Evolutionary conservation across 1,139 yeast genomes (phyloP), one percentile per base, ranked within the genome.

Genomic region (Spathaspora sp.): DNA sequence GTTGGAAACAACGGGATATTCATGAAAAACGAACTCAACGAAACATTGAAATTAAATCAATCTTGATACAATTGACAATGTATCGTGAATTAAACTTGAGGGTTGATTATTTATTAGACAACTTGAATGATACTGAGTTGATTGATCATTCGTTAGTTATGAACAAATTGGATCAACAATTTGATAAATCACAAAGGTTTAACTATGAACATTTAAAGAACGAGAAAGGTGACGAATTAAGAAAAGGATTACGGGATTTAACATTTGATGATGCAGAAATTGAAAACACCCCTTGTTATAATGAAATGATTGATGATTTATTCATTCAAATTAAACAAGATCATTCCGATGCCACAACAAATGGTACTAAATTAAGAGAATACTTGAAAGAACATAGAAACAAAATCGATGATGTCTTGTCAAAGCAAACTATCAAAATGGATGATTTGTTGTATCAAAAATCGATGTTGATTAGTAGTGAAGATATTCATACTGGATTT

Each of bases 1-100:
- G 84, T 51, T 93, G 98, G 99, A 93, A 90, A 63, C 99, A 95
- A 68, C 86, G 96, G 60, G 97, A 91, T 58, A 93, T 95, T 54
- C 99, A 93, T 63, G 97, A 91, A 62, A 86, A 91, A 67, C 83
- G 99, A 51, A 81, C 77, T 41, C 89, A 88, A 62, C 72, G 96
- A 63, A 87, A 88, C 60, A 64, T 72, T 38, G 93, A 91, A 57
- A 86, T 90, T 62, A 81, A 80, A 52, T 82, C 87, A 27, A 74
- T 91, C 45, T 82, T 85, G 55, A 78, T 87, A 13, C 96, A 90
- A 60, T 65, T 71, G 55, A 71, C 78, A 16, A 89, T 91, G 91
- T 93, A 93, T 63, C 74, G 75, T 10, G 84, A 84, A 52, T 72
- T 93, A 55, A 84, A 89, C 59, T 72, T 68, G 47, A 75, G 97